These are phyloP conservation scores for Cyphellophora attinorum DNA, from an alignment of 2,329 filamentous ascomycete genomes.

Conservation along the genomic window DNA sequence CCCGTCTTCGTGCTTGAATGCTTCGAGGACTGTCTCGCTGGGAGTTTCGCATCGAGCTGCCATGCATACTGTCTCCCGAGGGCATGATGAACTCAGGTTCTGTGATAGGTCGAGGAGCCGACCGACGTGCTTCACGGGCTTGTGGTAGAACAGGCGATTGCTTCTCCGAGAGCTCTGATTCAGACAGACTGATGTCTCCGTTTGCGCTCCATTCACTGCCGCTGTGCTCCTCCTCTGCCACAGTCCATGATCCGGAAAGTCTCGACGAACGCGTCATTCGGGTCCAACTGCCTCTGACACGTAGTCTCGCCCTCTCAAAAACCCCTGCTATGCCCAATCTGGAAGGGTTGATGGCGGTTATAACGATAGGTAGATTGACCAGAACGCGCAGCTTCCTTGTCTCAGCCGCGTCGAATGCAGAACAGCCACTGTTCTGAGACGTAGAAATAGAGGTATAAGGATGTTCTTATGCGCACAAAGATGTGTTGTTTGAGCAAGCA, in stretches of 20 bases:
- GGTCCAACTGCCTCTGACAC: too few species aligned
- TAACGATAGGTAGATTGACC: too few species aligned
- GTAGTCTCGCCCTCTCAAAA: too few species aligned
- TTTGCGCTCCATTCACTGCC: conserved; percentile 4
- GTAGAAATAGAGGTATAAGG: too few species aligned
- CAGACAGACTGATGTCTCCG: conserved; percentile 1
- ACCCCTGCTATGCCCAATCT: too few species aligned
- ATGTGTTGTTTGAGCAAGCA: too few species aligned
- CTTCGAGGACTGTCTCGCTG: not conserved
- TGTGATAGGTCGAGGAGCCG: not conserved
- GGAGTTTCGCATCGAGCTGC: not conserved
- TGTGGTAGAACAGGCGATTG: not conserved
- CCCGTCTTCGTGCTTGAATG: not conserved
- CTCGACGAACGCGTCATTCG: conserved; percentile 3
- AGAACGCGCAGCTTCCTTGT: too few species aligned
- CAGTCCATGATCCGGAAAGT: conserved; percentile 11
- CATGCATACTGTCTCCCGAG: conserved; percentile 3
- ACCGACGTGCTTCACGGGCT: not conserved
- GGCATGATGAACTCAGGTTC: conserved; percentile 19
- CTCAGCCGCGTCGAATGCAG: too few species aligned
- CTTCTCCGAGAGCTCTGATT: not conserved
- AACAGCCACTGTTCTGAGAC: too few species aligned
- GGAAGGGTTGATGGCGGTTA: too few species aligned
- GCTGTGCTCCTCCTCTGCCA: conserved; percentile 6
- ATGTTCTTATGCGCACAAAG: too few species aligned